A percentile compares a stretch with the other conserved stretches of the same genome.
These are phyloP conservation scores for Neurospora sp. DNA, from an alignment of 495 filamentous ascomycete genomes.

Conservation along the genomic window DNA sequence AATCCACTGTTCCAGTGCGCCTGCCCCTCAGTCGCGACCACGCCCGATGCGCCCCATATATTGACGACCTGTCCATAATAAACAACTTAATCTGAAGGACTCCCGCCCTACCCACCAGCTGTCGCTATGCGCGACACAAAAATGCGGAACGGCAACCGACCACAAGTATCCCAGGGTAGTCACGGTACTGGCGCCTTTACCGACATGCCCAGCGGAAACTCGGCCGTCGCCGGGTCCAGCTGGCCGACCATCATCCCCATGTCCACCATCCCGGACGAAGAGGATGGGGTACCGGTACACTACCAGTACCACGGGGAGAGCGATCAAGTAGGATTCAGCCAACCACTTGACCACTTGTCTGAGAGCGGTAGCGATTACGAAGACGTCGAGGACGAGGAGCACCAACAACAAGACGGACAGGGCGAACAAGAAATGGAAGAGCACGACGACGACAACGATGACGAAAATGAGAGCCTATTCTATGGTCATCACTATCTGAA, in stretches of 20 bases:
- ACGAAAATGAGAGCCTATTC: constrained; percentile 1
- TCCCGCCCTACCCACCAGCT: neutral
- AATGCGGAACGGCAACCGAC: neutral
- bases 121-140: neutral
- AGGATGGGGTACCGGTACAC: neutral
- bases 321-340: neutral
- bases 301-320: neutral
- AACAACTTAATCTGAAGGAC: neutral
- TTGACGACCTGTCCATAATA: neutral
- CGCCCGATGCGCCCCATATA: neutral
- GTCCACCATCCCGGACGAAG: neutral
- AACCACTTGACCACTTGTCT: neutral
- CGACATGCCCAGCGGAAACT: neutral
- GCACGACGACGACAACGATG: constrained; percentile 9
- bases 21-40: neutral
- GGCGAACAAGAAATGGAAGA: constrained; percentile 15
- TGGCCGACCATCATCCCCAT: neutral
- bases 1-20: neutral
- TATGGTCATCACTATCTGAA: neutral
- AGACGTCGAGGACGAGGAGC: constrained; percentile 13
- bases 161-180: neutral
- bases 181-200: neutral
- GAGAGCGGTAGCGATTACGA: constrained; percentile 6
- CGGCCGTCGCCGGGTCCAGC: neutral
- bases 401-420: constrained; percentile 8